Evolutionary conservation across 176 grass and related monocot species (phyloP).

Genomic region (Ampelocalamus luodianensis): DNA sequence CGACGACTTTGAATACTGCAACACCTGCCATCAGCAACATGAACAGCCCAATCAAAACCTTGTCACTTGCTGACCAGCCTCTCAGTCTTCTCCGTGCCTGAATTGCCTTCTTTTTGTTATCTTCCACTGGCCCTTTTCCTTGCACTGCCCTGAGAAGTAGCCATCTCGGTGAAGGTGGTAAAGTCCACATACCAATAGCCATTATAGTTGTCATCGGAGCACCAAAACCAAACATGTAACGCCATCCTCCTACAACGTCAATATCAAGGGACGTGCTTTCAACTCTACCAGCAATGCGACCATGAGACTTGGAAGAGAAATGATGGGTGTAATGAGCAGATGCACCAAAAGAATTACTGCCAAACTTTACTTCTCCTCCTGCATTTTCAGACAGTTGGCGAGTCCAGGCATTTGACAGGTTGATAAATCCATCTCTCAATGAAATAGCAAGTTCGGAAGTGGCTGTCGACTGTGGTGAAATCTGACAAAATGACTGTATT

Average conservation of each 20-base stretch:
- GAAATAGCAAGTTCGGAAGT: slow-evolving; percentile 80
- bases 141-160: slow-evolving; percentile 87
- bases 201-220: slow-evolving; percentile 77
- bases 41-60: not conserved
- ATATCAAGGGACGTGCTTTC: slow-evolving; percentile 93
- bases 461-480: slow-evolving; percentile 88
- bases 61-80: slow-evolving; percentile 42
- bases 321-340: slow-evolving; percentile 74
- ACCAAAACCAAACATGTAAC: slow-evolving; percentile 89
- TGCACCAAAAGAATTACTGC: slow-evolving; percentile 78
- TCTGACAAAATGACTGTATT: slow-evolving; percentile 70
- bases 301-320: slow-evolving; percentile 89
- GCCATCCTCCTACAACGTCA: slow-evolving; percentile 78
- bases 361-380: too few species aligned
- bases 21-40: too few species aligned
- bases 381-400: slow-evolving; percentile 86
- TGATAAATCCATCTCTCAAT: slow-evolving; percentile 87
- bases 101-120: slow-evolving; percentile 79
- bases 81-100: slow-evolving; percentile 64
- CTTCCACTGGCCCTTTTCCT: slow-evolving; percentile 70
- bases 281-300: slow-evolving; percentile 73
- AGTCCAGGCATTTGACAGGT: slow-evolving; percentile 92
- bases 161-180: slow-evolving; percentile 88
- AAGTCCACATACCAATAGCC: slow-evolving; percentile 77
- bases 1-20: too few species aligned